Evolutionary conservation across 768 basidiomycete genomes (phyloP).

Genomic region (Hemileccinum rubropunctum): DNA sequence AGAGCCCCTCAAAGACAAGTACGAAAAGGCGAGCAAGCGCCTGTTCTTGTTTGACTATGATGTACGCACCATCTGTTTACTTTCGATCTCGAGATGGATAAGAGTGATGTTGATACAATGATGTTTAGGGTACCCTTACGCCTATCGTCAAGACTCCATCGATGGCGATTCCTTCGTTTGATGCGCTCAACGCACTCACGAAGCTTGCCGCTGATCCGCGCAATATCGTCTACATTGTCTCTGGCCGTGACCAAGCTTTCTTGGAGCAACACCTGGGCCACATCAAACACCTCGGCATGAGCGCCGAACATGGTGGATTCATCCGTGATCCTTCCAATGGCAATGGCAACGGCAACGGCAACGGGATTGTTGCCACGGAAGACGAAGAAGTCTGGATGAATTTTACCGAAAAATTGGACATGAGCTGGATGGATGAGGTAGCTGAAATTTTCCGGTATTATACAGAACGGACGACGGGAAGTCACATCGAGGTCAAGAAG

Average conservation of each 20-base stretch:
- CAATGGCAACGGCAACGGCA: conserved; percentile 10
- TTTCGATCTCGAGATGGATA: too few species aligned
- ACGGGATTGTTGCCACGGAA: not conserved
- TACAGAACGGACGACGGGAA: conserved; percentile 95
- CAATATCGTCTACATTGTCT: conserved; percentile 97
- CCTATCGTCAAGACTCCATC: conserved; percentile 95
- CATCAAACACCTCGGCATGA: conserved; percentile 79
- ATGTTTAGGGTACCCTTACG: conserved; percentile 80
- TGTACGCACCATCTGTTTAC: conserved; percentile 43
- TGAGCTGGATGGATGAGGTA: conserved; percentile 97
- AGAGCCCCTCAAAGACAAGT: conserved; percentile 54
- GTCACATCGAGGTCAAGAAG: conserved; percentile 95
- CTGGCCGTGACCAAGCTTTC: conserved; percentile 91
- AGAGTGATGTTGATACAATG: not conserved
- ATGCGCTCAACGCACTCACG: conserved; percentile 71
- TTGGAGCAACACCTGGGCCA: conserved; percentile 90
- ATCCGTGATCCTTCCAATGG: conserved; percentile 64
- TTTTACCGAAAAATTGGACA: conserved; percentile 90
- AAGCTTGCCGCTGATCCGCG: conserved; percentile 73
- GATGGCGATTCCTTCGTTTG: conserved; percentile 76
- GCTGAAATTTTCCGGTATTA: conserved; percentile 95
- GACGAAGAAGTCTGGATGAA: conserved; percentile 63
- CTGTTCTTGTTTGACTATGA: conserved; percentile 96
- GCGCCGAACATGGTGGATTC: conserved; percentile 95
- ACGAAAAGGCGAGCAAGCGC: conserved; percentile 72